phyloP scores from a whole-genome alignment of 2,329 filamentous ascomycete genomes.

The Neopestalotiopsis rosae region DNA sequence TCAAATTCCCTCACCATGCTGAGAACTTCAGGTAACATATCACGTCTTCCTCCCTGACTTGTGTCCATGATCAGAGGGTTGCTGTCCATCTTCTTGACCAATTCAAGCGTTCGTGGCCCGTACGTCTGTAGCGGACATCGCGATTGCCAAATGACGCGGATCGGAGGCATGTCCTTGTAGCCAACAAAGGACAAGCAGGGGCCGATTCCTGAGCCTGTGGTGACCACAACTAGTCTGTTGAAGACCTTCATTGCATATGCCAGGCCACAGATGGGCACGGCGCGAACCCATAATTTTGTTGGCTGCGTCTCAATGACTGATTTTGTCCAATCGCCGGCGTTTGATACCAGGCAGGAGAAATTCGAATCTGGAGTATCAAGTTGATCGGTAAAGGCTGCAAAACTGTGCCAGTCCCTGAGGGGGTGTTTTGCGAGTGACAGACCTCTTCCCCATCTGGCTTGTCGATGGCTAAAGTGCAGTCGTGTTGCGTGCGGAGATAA shows the following conservation, averaged over 20 bases:
- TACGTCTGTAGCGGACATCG: slow-evolving; percentile 67
- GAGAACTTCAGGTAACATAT: slow-evolving; percentile 55
- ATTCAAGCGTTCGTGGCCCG: slow-evolving; percentile 41
- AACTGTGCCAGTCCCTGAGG: slow-evolving; percentile 76
- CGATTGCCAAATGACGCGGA: slow-evolving; percentile 73
- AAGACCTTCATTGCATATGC: slow-evolving; percentile 73
- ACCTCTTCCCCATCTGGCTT: slow-evolving; percentile 61
- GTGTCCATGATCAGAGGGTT: slow-evolving; percentile 74
- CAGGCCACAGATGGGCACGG: slow-evolving; percentile 71
- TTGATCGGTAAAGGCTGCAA: slow-evolving; percentile 71
- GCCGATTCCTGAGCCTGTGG: slow-evolving; percentile 76
- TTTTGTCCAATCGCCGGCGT: slow-evolving; percentile 79
- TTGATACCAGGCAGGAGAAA: slow-evolving; percentile 74
- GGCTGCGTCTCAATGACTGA: slow-evolving; percentile 67
- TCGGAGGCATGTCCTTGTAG: slow-evolving; percentile 48
- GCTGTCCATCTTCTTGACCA: slow-evolving; percentile 49
- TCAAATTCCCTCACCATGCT: slow-evolving; percentile 62
- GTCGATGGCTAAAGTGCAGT: slow-evolving; percentile 71
- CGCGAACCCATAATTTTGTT: slow-evolving; percentile 68
- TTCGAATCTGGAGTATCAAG: slow-evolving; percentile 44
- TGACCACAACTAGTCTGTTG: slow-evolving; percentile 67
- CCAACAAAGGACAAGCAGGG: slow-evolving; percentile 70
- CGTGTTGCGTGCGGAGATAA: slow-evolving; percentile 77
- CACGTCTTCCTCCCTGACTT: slow-evolving; percentile 49
- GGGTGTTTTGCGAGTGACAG: slow-evolving; percentile 68